These are phyloP conservation scores for Coix lacrymajobi DNA, from an alignment of 176 grass and related monocot species.

Conservation along the genomic window DNA sequence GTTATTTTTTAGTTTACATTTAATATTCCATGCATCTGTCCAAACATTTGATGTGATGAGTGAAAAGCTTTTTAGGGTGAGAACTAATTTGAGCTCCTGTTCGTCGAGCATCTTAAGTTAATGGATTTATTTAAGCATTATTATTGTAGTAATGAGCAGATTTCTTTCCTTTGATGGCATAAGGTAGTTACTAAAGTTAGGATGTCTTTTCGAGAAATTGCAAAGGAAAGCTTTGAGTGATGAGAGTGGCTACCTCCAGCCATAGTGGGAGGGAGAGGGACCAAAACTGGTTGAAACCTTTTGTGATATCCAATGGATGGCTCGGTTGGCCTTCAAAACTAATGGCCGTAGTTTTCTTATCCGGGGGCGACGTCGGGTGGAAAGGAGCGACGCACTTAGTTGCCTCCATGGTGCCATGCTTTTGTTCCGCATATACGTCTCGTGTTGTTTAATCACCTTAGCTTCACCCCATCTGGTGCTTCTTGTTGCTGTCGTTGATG, in stretches of 20 bases:
- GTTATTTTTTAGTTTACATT: too few species aligned
- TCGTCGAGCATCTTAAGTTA: background rate
- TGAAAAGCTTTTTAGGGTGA: too few species aligned
- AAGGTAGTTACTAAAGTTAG: background rate
- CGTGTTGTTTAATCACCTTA: background rate
- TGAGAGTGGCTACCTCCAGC: slow-evolving; percentile 29
- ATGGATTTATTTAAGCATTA: background rate
- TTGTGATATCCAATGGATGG: slow-evolving; percentile 14
- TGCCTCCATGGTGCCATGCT: background rate
- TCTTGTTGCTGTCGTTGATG: background rate
- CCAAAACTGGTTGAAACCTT: slow-evolving; percentile 32
- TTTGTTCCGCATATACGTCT: background rate
- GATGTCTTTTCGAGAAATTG: background rate
- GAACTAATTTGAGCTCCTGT: background rate
- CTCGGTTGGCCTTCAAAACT: slow-evolving; percentile 1
- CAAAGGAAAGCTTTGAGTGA: background rate
- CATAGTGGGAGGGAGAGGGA: slow-evolving; percentile 31
- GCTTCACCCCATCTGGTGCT: background rate
- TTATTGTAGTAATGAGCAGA: background rate
- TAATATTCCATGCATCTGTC: too few species aligned
- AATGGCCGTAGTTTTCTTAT: slow-evolving; percentile 44
- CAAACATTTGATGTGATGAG: too few species aligned
- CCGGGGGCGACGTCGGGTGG: slow-evolving; percentile 12
- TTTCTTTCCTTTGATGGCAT: background rate
- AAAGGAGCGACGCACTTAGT: slow-evolving; percentile 14